Evolutionary conservation across 805 yeast species (phyloP), one percentile per base, ranked within the genome.

Genomic region (Jamesozyma spencerorum): DNA sequence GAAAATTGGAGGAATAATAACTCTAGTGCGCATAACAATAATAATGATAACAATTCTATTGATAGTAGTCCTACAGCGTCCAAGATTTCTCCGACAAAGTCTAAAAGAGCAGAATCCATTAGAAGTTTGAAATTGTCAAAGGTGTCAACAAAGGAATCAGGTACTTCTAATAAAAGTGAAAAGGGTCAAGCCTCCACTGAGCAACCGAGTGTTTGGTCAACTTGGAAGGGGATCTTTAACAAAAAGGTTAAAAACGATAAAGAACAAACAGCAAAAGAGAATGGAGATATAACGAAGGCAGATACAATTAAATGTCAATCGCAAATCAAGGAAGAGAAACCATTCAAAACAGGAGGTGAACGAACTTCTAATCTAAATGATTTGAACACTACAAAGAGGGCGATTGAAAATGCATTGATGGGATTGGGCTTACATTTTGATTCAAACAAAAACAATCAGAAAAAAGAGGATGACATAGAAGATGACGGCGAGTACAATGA

Each of bases 151-250:
- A 19, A 37, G 6, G 31, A 22, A 20, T 11, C 41, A 11, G n/a
- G 8, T 12, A 17, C 36, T 6, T 36, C 38, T 5, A 17, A 19
- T 8, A 32, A 27, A 15, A 28, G 18, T 11, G 38, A 34, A 18
- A 31, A 24, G 8, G 41, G 34, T 4, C 15, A 19, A 13, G 27
- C 42, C 18, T 34, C 38, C 7, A 36, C 31, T 19, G 36, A 42
- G 34, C 49, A 38, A 5, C 44, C 45, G n/a, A 48, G 44, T 27
- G 14, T 53, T 4, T 53, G 58, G 59, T 33, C 46, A 12, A 36
- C 52, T 4, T 53, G 62, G 59, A 51, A 46, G 34, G 57, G 49
- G 19, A 55, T 52, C 37, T 57, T 57, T 36, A 54, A 51, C 30
- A 53, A 47, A 29, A 50, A 44, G 40, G 48, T 44, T 33, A 44